Percentiles rank a stretch among this genome's conserved stretches.
phyloP scores from a whole-genome alignment of 108 stramenopile genomes.

The Bacterosira constricta region DNA sequence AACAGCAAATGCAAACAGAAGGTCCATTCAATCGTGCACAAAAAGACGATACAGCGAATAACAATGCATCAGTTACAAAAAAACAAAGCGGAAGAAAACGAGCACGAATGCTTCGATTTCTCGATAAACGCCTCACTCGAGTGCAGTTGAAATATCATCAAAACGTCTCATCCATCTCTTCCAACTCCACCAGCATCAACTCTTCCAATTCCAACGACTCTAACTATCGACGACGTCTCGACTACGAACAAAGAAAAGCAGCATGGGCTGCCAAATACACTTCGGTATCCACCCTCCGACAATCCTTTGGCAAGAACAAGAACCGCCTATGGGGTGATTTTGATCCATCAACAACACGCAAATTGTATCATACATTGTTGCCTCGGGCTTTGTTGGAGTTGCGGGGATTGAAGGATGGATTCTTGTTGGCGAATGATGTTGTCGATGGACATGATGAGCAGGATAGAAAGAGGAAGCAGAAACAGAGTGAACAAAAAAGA shows the following conservation, averaged over 20 bases:
- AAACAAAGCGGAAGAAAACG: no score
- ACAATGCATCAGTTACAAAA: no score
- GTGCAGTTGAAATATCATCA: not conserved
- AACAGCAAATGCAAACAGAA: no score
- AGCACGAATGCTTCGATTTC: slow-evolving; percentile 1
- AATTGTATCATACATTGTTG: slow-evolving; percentile 82
- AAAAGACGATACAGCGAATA: no score
- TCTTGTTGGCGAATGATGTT: no score
- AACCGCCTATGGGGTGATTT: slow-evolving; percentile 89
- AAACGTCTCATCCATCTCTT: not conserved
- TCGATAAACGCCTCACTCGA: not conserved
- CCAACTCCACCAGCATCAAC: not conserved
- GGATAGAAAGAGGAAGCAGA: no score
- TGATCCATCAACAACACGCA: slow-evolving; percentile 69
- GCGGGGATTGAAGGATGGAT: slow-evolving; percentile 44
- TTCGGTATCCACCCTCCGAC: slow-evolving; percentile 67
- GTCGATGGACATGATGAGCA: no score
- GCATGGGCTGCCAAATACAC: slow-evolving; percentile 85
- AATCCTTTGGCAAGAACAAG: slow-evolving; percentile 80
- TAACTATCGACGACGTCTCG: slow-evolving; percentile 8
- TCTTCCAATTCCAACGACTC: not conserved
- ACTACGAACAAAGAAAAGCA: slow-evolving; percentile 71
- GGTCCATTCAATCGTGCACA: no score
- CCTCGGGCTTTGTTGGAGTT: slow-evolving; percentile 82
- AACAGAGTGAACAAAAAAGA: no score